Conservation (phyloP, 1,139 yeast species). For the Yamadazyma sp. region DNA sequence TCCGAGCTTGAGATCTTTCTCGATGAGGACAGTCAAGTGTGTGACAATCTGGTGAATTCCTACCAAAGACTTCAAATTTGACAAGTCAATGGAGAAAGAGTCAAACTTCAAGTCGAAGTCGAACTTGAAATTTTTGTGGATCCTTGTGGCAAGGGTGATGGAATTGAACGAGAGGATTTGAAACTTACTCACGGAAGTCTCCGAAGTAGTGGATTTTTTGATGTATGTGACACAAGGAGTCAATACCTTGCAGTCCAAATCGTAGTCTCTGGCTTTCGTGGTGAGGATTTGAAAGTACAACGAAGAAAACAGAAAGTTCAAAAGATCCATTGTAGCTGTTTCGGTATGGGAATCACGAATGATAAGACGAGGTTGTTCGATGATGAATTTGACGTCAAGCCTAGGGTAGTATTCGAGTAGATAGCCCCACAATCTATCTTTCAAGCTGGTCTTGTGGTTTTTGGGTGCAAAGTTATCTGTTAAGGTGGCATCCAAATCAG, state of each 20-base stretch:
- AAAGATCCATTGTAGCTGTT: slow-evolving; percentile 24
- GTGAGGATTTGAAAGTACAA: slow-evolving; percentile 38
- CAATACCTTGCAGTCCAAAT: slow-evolving; percentile 34
- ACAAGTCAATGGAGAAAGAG: slow-evolving; percentile 25
- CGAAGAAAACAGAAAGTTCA: slow-evolving; percentile 39
- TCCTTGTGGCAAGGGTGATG: slow-evolving; percentile 23
- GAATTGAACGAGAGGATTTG: slow-evolving; percentile 25
- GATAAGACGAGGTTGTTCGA: slow-evolving; percentile 46
- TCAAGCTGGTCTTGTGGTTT: slow-evolving; percentile 9
- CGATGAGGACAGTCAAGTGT: slow-evolving; percentile 27
- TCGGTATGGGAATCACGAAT: slow-evolving; percentile 27
- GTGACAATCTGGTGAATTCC: slow-evolving; percentile 34
- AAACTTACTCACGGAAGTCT: slow-evolving; percentile 9
- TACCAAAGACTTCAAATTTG: slow-evolving; percentile 29
- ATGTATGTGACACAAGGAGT: slow-evolving; percentile 34
- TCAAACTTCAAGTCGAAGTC: slow-evolving; percentile 24
- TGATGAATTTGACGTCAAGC: slow-evolving; percentile 39
- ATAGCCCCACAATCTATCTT: slow-evolving; percentile 19
- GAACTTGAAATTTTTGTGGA: slow-evolving; percentile 32
- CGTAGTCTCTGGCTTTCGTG: slow-evolving; percentile 35
- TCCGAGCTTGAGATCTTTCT: slow-evolving; percentile 30
- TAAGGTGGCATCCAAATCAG: slow-evolving; percentile 8
- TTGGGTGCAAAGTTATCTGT: slow-evolving; percentile 2
- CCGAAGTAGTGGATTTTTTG: slow-evolving; percentile 20
- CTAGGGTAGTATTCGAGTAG: slow-evolving; percentile 47